Evolutionary conservation across 768 basidiomycete genomes (phyloP), one percentile per base, ranked within the genome.

Genomic region (Xerocomus brunneocitrinus): DNA sequence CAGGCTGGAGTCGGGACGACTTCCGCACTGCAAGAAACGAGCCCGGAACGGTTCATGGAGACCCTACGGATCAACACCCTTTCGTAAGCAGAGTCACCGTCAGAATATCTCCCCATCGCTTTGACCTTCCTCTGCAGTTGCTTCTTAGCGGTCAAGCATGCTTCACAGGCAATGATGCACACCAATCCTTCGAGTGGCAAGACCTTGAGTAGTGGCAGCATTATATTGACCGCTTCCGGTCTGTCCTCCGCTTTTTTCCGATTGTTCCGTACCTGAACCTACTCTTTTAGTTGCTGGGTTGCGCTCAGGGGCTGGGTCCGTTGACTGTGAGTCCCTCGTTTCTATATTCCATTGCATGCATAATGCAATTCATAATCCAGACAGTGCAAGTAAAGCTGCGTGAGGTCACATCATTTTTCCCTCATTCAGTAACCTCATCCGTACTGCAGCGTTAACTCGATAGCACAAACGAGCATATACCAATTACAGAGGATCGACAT

Each of bases 301-400:
- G 41, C 80, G 87, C 34, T 87, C 88, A 6, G 92, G 91, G 8
- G 91, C 85, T 5, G 93, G 93, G 3, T 70, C 89, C 0, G 67
- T 87, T 44, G 89, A 95, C 58, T 95, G 89, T 91, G 62, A 74
- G 87, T 57, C 24, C 35, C 6, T 38, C 16, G 13, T 45, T 30
- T 45, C 30, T 47, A 9, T 40, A 31, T 49, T 41, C 5, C 44
- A 32, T 52, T 10, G 8, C 34, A 40, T 8, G 4, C 34, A n/a
- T 35, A 4, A 34, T 54, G 8, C 58, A 60, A 60, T 70, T 47
- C 52, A 55, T 40, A 44, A 58, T 55, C 50, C 67, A 87, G 93
- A 95, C 62, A 93, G 91, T 61, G 92, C 92, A 48, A 90, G 89
- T 61, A 97, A 97, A 75, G 89, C 93, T 31, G 91, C 91, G 91